phyloP scores from a whole-genome alignment of 2,329 filamentous ascomycete genomes.

The Cyphellophora attinorum region DNA sequence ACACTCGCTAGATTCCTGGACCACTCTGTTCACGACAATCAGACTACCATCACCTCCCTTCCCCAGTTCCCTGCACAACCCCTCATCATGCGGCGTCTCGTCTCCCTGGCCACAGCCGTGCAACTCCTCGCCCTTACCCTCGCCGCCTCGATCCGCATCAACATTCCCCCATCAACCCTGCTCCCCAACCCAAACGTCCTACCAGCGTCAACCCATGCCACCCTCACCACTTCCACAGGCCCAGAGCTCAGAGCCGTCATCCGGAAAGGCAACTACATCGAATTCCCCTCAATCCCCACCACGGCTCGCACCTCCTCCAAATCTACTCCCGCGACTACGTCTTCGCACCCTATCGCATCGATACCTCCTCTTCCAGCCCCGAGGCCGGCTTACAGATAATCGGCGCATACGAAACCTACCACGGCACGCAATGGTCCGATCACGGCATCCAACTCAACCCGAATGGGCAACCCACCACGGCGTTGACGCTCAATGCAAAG shows the following conservation, averaged over 20 bases:
- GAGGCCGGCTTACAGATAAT: conserved; percentile 27
- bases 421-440: conserved; percentile 18
- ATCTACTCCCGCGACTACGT: conserved; percentile 64
- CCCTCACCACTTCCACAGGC: conserved; percentile 33
- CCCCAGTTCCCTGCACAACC: too few species aligned
- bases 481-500: conserved; percentile 51
- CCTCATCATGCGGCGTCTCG: too few species aligned
- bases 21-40: too few species aligned
- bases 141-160: conserved; percentile 19
- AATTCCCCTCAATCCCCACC: conserved; percentile 57
- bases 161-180: conserved; percentile 30
- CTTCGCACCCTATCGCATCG: conserved; percentile 73
- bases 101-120: not conserved
- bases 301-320: conserved; percentile 72
- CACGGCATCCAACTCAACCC: conserved; percentile 12
- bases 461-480: conserved; percentile 19
- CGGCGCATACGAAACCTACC: conserved; percentile 15
- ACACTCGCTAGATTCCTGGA: too few species aligned
- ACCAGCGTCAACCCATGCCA: conserved; percentile 40
- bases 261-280: conserved; percentile 50
- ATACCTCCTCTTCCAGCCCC: conserved; percentile 43
- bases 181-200: conserved; percentile 34
- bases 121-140: conserved; percentile 1
- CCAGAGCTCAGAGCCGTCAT: conserved; percentile 37
- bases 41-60: too few species aligned